phyloP scores from a whole-genome alignment of 1,139 yeast genomes.

The Wickerhamiella infanticola region DNA sequence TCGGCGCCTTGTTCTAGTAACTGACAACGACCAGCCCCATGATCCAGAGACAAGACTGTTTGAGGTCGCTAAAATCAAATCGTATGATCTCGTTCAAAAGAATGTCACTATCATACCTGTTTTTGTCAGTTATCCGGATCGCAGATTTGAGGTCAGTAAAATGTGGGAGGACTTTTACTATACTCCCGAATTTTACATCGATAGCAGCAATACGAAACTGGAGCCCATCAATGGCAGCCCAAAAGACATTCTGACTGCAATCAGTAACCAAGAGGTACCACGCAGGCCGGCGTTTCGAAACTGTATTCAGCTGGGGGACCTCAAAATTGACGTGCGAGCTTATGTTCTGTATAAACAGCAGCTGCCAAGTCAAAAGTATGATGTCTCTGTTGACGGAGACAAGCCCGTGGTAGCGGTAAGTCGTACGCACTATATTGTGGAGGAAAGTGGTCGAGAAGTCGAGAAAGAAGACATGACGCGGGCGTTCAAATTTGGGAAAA shows the following conservation, averaged over 20 bases:
- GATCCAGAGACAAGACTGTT: conserved; percentile 23
- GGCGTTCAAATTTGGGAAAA: conserved; percentile 32
- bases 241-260: conserved; percentile 25
- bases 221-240: conserved; percentile 7
- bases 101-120: conserved; percentile 47
- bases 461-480: conserved; percentile 25
- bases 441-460: conserved; percentile 32
- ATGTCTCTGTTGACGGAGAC: conserved; percentile 40
- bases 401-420: conserved; percentile 38
- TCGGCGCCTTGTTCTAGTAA: conserved; percentile 36
- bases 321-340: conserved; percentile 9
- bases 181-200: not conserved
- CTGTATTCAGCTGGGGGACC: conserved; percentile 36
- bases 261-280: conserved; percentile 45
- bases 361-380: conserved; percentile 5
- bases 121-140: conserved; percentile 31
- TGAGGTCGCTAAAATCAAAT: conserved; percentile 36
- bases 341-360: conserved; percentile 3
- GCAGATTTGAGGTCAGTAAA: conserved; percentile 34
- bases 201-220: not conserved
- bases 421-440: conserved; percentile 28
- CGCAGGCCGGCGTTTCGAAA: conserved; percentile 49
- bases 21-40: conserved; percentile 44
- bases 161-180: conserved; percentile 35
- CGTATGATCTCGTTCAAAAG: conserved; percentile 32